phyloP scores from a whole-genome alignment of 108 stramenopile species.

The Stephanodiscus triporus region DNA sequence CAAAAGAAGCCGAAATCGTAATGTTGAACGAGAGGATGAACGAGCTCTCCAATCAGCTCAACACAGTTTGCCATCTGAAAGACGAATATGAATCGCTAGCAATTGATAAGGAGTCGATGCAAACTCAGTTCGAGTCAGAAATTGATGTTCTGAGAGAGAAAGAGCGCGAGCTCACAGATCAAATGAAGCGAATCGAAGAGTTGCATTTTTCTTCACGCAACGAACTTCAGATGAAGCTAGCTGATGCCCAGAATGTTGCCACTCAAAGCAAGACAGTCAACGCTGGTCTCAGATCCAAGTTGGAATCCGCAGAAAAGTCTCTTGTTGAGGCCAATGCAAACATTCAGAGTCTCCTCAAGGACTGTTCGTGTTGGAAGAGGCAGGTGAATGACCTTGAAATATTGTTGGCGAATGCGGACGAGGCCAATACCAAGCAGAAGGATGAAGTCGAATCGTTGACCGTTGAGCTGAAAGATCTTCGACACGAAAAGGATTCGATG shows the following conservation, averaged over 20 bases:
- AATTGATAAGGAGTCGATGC: background rate
- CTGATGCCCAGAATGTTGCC: background rate
- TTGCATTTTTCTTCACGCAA: background rate
- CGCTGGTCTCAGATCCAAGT: conserved; percentile 15
- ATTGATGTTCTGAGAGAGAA: background rate
- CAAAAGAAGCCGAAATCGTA: background rate
- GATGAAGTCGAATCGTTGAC: background rate
- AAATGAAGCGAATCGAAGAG: background rate
- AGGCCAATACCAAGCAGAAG: background rate
- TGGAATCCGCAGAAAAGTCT: conserved; percentile 12
- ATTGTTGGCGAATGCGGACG: background rate
- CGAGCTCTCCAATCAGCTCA: background rate
- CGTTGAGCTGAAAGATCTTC: too few species aligned
- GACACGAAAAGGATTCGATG: too few species aligned
- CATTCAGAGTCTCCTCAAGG: conserved; percentile 6
- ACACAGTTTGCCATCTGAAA: background rate
- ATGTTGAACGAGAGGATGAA: background rate
- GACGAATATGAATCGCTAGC: background rate
- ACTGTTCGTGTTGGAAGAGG: conserved; percentile 21
- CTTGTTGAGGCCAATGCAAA: conserved; percentile 24
- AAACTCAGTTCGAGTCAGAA: background rate
- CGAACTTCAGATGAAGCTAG: background rate
- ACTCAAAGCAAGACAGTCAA: conserved; percentile 5
- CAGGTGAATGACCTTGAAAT: background rate
- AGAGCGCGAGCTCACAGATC: background rate